Base-by-base conservation (phyloP, 2,329 filamentous ascomycete genomes). In the Ceratocystis papillata region DNA sequence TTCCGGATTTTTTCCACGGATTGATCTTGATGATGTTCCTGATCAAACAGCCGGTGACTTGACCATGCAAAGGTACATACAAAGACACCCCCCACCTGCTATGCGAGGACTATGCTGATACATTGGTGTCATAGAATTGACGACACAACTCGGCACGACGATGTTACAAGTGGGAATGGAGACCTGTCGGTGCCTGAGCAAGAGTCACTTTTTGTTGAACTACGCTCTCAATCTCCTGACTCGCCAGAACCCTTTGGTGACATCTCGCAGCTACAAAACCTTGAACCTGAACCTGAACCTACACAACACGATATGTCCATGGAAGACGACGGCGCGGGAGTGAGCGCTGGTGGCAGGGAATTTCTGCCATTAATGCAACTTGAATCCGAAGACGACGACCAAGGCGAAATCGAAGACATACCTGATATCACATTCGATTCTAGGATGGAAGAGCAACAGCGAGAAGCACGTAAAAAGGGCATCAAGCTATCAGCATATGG, bases 401-500 rank as follows among this genome's bases (percentile, higher is more conserved):
- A 66, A 17, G 68, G 67, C 25, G 69, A 61, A n/a, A 66, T 60
- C 15, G 61, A 48, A 41, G 65, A 57, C n/a, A 55, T 55, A 48
- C 62, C 55, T 4, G 67, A 66, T 22, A 41, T 55, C 22, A 66
- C 64, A 5, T 30, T 66, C 1, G 61, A 68, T 48, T 61, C 61
- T 3, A 61, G 44, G 1, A 59, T 68, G 10, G 22, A 65, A 60
- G 45, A 63, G 20, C 61, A 63, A 20, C 64, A 50, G n/a, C 48
- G 57, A 28, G 64, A 64, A 33, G 67, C 64, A 2, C 75, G 73
- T 67, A 81, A 80, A 70, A 73, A 74, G 5, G 75, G 73, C 33
- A 78, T 83, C 70, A 81, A 83, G 69, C 79, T 84, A 61, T 95
- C 90, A 0, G 82, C 82, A 62, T 80, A 91, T 72, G 89, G 89